phyloP scores from a whole-genome alignment of 257 asterid species.

The Rauvolfia tetraphylla region DNA sequence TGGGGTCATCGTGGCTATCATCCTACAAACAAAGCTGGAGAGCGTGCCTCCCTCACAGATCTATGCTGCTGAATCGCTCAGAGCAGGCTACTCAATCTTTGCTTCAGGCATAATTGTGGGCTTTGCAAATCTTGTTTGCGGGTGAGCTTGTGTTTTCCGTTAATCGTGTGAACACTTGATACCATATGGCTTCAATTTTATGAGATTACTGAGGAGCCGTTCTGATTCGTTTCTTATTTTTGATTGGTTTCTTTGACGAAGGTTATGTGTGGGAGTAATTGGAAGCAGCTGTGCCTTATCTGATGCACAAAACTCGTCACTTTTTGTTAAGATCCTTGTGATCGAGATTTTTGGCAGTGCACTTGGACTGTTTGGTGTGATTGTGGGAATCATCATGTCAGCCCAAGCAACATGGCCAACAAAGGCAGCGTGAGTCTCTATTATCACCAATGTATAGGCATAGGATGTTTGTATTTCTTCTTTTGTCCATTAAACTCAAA shows the following conservation, averaged over 20 bases:
- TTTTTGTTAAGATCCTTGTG: slow-evolving; percentile 93
- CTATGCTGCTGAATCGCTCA: slow-evolving; percentile 78
- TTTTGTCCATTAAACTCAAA: not conserved
- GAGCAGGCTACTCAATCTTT: slow-evolving; percentile 98
- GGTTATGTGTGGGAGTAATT: slow-evolving; percentile 93
- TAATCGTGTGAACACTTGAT: not conserved
- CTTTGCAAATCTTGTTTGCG: slow-evolving; percentile 96
- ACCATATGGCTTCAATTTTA: not conserved
- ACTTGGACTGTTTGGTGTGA: slow-evolving; percentile 92
- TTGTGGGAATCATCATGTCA: slow-evolving; percentile 97
- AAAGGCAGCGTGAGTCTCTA: slow-evolving; percentile 32
- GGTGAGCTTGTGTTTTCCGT: slow-evolving; percentile 46
- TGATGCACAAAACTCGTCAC: slow-evolving; percentile 94
- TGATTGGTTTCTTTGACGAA: slow-evolving; percentile 24
- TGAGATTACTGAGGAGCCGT: not conserved
- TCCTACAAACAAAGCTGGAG: slow-evolving; percentile 97
- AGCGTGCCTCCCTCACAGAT: slow-evolving; percentile 72
- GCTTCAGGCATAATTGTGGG: slow-evolving; percentile 98
- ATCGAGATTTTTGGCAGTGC: slow-evolving; percentile 99
- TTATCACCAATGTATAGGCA: slow-evolving; percentile 8
- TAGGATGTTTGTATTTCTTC: slow-evolving; percentile 15
- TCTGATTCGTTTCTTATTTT: slow-evolving; percentile 9
- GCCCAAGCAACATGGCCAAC: slow-evolving; percentile 99
- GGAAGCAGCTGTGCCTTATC: slow-evolving; percentile 99
- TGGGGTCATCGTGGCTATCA: slow-evolving; percentile 98